These are phyloP conservation scores for Phanerodontia chrysosporium DNA, from an alignment of 768 basidiomycete genomes.

Conservation along the genomic window DNA sequence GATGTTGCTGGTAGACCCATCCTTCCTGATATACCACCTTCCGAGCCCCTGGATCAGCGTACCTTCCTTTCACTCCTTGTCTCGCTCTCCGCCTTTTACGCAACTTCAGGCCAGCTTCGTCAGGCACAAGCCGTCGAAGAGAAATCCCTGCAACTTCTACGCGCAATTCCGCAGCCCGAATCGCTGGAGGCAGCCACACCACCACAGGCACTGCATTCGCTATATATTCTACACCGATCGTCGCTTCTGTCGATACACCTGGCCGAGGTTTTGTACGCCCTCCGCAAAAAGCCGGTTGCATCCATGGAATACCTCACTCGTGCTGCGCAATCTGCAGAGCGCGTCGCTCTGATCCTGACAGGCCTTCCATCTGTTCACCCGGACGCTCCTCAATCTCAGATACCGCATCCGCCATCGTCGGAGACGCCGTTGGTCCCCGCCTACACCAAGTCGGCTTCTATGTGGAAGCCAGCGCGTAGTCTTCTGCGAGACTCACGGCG, in stretches of 20 bases:
- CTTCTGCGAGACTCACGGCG: conserved; percentile 67
- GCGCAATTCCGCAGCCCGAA: conserved; percentile 46
- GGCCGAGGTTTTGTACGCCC: conserved; percentile 65
- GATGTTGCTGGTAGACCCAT: conserved; percentile 13
- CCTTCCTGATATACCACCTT: conserved; percentile 39
- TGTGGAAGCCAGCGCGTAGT: conserved; percentile 50
- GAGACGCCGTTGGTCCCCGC: conserved; percentile 37
- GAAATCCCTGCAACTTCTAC: conserved; percentile 48
- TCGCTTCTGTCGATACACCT: conserved; percentile 71
- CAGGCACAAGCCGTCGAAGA: conserved; percentile 58
- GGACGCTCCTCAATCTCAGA: conserved; percentile 30
- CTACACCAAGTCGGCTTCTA: conserved; percentile 44
- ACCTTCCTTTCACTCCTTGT: conserved; percentile 56
- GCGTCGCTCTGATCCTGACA: conserved; percentile 51
- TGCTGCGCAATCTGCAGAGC: conserved; percentile 67
- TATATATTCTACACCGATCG: conserved; percentile 69
- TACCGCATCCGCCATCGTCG: conserved; percentile 35
- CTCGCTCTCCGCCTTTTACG: conserved; percentile 69
- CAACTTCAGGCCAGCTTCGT: conserved; percentile 49
- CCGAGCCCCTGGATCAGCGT: conserved; percentile 62
- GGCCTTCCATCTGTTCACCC: conserved; percentile 35
- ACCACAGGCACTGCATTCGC: conserved; percentile 56
- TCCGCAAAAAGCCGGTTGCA: conserved; percentile 33
- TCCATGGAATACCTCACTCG: conserved; percentile 54
- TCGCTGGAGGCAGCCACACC: conserved; percentile 42